Conservation (phyloP, 2,329 filamentous ascomycete genomes). For the Ascochyta clinopodiicola region DNA sequence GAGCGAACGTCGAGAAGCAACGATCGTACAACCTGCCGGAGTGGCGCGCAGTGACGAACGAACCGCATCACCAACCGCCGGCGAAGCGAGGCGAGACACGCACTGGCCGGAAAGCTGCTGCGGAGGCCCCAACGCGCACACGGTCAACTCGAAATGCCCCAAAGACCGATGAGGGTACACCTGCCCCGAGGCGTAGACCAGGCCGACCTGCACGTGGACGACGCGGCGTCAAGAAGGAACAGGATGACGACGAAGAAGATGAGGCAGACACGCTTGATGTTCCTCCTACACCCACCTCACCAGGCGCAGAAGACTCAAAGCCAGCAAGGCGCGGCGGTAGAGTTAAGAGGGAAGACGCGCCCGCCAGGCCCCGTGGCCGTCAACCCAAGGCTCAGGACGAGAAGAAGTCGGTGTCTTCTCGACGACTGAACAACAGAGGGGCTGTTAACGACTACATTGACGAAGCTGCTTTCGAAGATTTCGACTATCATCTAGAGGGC, state of each 20-base stretch:
- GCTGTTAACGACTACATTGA: slow-evolving; percentile 82
- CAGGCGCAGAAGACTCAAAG: slow-evolving; percentile 51
- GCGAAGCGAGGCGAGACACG: slow-evolving; percentile 85
- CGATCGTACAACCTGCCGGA: slow-evolving; percentile 95
- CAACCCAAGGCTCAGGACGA: slow-evolving; percentile 50
- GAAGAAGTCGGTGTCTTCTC: slow-evolving; percentile 78
- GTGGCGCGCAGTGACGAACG: slow-evolving; percentile 91
- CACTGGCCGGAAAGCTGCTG: slow-evolving; percentile 47
- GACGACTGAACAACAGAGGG: slow-evolving; percentile 82
- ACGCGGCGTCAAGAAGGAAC: slow-evolving; percentile 30
- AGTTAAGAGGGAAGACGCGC: slow-evolving; percentile 51
- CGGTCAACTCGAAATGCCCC: slow-evolving; percentile 44
- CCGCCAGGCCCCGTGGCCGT: slow-evolving; percentile 63
- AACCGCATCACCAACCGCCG: slow-evolving; percentile 94
- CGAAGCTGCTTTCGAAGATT: slow-evolving; percentile 87
- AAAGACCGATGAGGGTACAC: slow-evolving; percentile 41
- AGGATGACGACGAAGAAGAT: slow-evolving; percentile 44
- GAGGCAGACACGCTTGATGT: slow-evolving; percentile 42
- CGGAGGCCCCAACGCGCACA: slow-evolving; percentile 40
- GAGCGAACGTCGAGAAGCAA: slow-evolving; percentile 96
- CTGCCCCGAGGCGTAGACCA: slow-evolving; percentile 55
- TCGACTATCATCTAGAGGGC: slow-evolving; percentile 85
- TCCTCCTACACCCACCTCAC: slow-evolving; percentile 53
- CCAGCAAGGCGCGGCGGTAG: slow-evolving; percentile 25
- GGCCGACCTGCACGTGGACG: slow-evolving; percentile 53